Evolutionary conservation across 2,329 filamentous ascomycete genomes (phyloP), one percentile per base, ranked within the genome.

Genomic region (Juglanconis juglandina): DNA sequence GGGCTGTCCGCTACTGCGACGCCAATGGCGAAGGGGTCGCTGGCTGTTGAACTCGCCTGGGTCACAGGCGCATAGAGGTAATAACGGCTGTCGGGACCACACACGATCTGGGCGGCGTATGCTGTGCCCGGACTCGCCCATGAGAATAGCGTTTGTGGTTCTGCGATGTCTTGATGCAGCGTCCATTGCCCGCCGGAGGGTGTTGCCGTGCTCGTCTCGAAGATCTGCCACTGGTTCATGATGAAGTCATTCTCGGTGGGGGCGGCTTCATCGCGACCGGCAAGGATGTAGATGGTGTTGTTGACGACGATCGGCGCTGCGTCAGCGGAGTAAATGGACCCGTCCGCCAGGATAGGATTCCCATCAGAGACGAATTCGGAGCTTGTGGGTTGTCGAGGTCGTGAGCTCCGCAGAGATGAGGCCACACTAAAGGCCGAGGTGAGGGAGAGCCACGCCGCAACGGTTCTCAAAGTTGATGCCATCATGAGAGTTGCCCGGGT

Each of bases 141-240:
- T 2, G 68, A 64, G 53, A 76, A 74, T 7, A 75, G 64, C 5
- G 54, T 52, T 4, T 75, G 60, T 0, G 74, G 74, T 5, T 64
- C 62, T 5, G 70, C 69, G 17, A 75, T 62, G 34, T 68, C 63
- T 5, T 66, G 67, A 24, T 75, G 69, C 1, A 75, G 66, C 0
- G 68, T 71, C 74, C 74, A 76, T 4, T 68, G 53, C 9, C 67
- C 68, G 24, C 71, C 71, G 5, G 67, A 67, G 1, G 72, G 72
- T 50, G 67, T 62, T 4, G 71, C 70, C 35, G 66, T 66, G 4
- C 63, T 62, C 5, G 69, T 67, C 14, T 67, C 68, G n/a, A 73
- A 71, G 14, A 76, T 63, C 46, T 73, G 67, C 74, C 74, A 76
- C 52, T 75, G 68, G 48, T 71, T 72, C 67, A 76, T 76, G 59